phyloP scores from a whole-genome alignment of 2,329 filamentous ascomycete species.

The Fusarium temperatum region DNA sequence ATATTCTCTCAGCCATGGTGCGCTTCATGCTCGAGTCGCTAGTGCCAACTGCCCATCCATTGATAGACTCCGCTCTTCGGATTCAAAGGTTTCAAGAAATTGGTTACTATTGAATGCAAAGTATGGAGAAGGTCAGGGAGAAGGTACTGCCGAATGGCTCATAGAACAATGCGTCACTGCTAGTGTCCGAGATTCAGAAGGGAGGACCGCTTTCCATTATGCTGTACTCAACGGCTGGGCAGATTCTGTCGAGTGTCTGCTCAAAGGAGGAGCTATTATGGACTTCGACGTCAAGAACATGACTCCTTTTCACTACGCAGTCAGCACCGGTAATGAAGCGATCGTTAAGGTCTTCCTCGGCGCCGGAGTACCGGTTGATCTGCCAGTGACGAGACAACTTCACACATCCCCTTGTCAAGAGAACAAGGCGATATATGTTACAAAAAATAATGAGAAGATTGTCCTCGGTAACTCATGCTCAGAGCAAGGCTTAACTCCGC shows the following conservation, averaged over 20 bases:
- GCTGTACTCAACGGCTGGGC: neutral
- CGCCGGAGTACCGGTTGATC: neutral
- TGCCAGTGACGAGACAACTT: neutral
- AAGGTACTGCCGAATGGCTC: neutral
- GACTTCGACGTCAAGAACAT: neutral
- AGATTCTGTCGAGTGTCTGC: neutral
- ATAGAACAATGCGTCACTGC: neutral
- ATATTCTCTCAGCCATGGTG: neutral
- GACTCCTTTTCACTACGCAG: neutral
- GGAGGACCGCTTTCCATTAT: neutral
- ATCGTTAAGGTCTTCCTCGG: neutral
- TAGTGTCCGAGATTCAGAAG: neutral
- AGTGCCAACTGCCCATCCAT: neutral
- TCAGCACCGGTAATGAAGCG: neutral
- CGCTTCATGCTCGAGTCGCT: neutral
- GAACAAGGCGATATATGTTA: neutral
- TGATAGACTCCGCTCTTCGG: neutral
- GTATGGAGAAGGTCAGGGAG: neutral
- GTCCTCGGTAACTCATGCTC: neutral
- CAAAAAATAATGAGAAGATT: fast-evolving
- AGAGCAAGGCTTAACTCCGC: neutral
- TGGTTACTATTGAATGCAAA: neutral
- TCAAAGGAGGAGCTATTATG: neutral
- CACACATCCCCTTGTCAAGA: neutral
- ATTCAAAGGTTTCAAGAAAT: neutral